Evolutionary conservation across 129 eudicot genomes (phyloP), one percentile per base, ranked within the genome.

Genomic region (Artemisia annua): DNA sequence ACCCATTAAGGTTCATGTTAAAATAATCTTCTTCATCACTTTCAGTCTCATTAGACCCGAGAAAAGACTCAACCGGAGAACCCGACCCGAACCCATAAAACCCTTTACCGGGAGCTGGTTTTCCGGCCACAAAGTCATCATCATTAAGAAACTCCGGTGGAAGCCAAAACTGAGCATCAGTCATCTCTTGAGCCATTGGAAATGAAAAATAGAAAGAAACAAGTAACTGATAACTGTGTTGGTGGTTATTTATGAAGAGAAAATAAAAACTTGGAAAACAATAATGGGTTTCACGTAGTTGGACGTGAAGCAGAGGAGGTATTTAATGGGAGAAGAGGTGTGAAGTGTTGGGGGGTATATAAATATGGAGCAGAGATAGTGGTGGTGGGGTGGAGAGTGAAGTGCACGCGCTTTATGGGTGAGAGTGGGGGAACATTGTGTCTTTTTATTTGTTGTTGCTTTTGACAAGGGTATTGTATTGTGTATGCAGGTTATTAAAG

Each of bases 81-180:
- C 92, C 78, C 57, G 67, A 53, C 69, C 84, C 87, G 44, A 65
- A 66, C 48, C 73, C 77, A 18, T 13, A 22, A 11, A 53, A 65
- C 0, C 69, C 76, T 2, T 39, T 24, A 0, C 56, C 75, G 57
- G 59, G 2, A 76, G 3, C 63, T 48, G 66, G 62, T 56, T 61
- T 53, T 12, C 28, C 12, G 7, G 54, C 30, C 13, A 35, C 48
- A 70, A 83, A 81, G 57, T 80, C 96, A 55, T 87, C 96, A 66
- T 92, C 98, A 20, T 81, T 84, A 2, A 93, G 87, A 39, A 93
- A 89, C 87, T 93, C 85, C 8, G 89, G 83, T 0, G 96, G 98
- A 0, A 93, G 78, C 98, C 98, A 93, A 61, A 87, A 93, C 95
- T 93, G 95, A 0, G 89, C 89, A 66, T 82, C 91, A 48, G 79